A percentile compares a stretch with the other conserved stretches of the same genome.
Evolutionary conservation across 257 asterid genomes (phyloP).

Genomic region (Cinchona pubescens): DNA sequence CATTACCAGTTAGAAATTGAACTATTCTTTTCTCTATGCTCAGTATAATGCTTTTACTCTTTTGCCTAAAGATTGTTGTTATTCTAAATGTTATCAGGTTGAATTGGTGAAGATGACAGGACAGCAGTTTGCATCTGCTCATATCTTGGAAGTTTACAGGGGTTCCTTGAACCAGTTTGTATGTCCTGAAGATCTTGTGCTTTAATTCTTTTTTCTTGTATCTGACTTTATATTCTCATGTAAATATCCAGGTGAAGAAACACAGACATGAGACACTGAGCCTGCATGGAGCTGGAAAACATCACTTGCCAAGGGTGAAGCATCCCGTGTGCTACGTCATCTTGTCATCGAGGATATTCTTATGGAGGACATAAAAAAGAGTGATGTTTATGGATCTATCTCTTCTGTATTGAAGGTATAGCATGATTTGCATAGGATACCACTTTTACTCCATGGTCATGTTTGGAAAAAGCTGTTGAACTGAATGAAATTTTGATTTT

Average conservation of each 20-base stretch:
- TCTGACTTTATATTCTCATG: constrained; percentile 27
- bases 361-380: constrained; percentile 75
- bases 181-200: constrained; percentile 38
- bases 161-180: constrained; percentile 95
- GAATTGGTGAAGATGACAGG: constrained; percentile 78
- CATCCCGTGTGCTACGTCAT: constrained; percentile 88
- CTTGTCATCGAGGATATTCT: constrained; percentile 87
- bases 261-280: constrained; percentile 70
- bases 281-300: constrained; percentile 96
- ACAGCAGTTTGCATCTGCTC: constrained; percentile 76
- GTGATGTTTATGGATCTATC: constrained; percentile 81
- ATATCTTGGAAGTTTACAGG: constrained; percentile 91
- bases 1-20: not conserved
- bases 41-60: not conserved
- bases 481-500: constrained; percentile 8
- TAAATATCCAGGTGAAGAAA: constrained; percentile 73
- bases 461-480: not conserved
- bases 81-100: constrained; percentile 44
- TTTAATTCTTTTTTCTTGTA: constrained; percentile 19
- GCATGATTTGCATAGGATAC: not conserved
- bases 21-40: not conserved
- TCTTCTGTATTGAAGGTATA: constrained; percentile 81
- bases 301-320: constrained; percentile 80
- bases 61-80: not conserved
- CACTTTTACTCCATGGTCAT: not conserved